Evolutionary conservation across 495 filamentous ascomycete genomes (phyloP).

Genomic region (Aspergillus cristatus): DNA sequence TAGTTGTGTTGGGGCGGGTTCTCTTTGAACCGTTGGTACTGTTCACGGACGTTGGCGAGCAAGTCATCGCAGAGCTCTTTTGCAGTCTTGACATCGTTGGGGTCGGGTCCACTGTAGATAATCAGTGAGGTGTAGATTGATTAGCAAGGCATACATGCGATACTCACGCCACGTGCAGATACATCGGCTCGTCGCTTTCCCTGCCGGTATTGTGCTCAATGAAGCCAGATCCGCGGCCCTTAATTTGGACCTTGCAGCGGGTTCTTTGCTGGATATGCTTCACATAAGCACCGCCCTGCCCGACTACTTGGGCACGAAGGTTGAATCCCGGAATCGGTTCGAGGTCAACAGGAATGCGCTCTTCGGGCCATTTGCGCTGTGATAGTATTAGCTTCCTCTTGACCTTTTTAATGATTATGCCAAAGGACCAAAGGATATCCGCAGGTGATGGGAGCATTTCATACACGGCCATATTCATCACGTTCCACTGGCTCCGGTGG

Average conservation of each 20-base stretch:
- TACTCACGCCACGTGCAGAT: slow-evolving; percentile 79
- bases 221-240: slow-evolving; percentile 93
- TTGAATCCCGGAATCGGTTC: slow-evolving; percentile 96
- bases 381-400: slow-evolving; percentile 17
- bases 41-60: slow-evolving; percentile 67
- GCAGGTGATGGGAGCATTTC: no score
- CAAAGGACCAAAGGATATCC: no score
- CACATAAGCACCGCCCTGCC: slow-evolving; percentile 84
- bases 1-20: slow-evolving; percentile 64
- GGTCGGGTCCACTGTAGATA: slow-evolving; percentile 67
- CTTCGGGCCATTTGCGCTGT: slow-evolving; percentile 98
- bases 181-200: slow-evolving; percentile 94
- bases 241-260: slow-evolving; percentile 91
- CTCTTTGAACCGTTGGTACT: slow-evolving; percentile 84
- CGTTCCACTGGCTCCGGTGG: slow-evolving; percentile 86
- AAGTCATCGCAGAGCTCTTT: slow-evolving; percentile 85
- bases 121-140: background rate
- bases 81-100: slow-evolving; percentile 73
- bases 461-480: slow-evolving; percentile 86
- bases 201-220: slow-evolving; percentile 71
- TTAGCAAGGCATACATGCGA: background rate
- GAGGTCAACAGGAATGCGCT: slow-evolving; percentile 81
- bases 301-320: slow-evolving; percentile 87
- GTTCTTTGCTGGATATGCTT: slow-evolving; percentile 97
- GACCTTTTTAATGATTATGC: no score